Base-by-base conservation (phyloP, 352 stramenopile genomes). In the Phytophthora sojae region DNA sequence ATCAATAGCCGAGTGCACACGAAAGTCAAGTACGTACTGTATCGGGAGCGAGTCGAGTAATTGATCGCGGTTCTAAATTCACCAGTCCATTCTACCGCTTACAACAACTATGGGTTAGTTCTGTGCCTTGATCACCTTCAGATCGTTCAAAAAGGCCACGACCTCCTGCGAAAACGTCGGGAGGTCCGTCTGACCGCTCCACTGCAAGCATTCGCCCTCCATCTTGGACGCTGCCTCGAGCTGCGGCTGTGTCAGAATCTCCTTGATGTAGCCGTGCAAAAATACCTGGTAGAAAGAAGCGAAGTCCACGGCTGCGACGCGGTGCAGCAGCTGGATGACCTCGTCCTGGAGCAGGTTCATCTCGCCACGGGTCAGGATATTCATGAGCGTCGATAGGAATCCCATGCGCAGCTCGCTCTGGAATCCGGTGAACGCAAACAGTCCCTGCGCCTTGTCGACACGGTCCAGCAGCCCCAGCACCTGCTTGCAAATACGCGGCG, bases 331-430 rank as follows among this genome's bases (percentile, higher is more conserved):
- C 57, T 80, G 74, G 44, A 92, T 89, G 39, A 89, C 76, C 65
- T 95, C 88, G 25, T 95, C 88, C 42, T 90, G 84, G 21, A 95
- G 79, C 47, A 95, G 35, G 53, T 92, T 93, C 83, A 95, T 86
- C 63, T 93, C 86, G 23, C 88, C 88, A 61, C 83, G 85, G 0
- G 83, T 93, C 44, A 95, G 58, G 49, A 95, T 79, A 37, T 88
- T 91, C 82, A 95, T 88, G 19, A 95, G 67, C 6, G 88, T 95
- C 9, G 83, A 86, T 25, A 95, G 73, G 49, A 93, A 93, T 8
- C 83, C 86, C 77, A 94, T 83, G 4, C 86, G 86, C 45, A 95
- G 67, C 56, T 95, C 86, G 23, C 47, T 83, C 57, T 88, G 79
- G 66, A 95, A 95, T n/a, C 84, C 88, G 15, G 69, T 65, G 66